Evolutionary conservation across 352 stramenopile species (phyloP), one percentile per base, ranked within the genome.

Genomic region (Phytophthora citrophthora): DNA sequence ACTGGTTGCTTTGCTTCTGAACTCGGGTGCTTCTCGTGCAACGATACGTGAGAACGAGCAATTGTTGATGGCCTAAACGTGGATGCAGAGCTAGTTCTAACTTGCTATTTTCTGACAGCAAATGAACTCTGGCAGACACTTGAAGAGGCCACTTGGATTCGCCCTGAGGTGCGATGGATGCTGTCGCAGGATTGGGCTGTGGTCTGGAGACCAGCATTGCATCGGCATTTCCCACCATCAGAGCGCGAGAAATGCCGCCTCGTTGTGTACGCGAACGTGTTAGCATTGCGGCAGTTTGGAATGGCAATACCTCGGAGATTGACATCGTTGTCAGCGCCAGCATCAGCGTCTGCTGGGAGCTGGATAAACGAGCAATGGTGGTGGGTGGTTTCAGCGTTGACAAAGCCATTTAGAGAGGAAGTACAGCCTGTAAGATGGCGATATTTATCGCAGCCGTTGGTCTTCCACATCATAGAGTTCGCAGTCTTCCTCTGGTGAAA

Each of bases 231-330:
- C 61, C 74, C 84, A 23, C 29, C 31, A 0, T 52, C 58, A 44
- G 76, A 94, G 47, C 84, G 75, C 11, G 58, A 86, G 31, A 90
- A 92, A 43, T 87, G 76, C 39, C 74, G 74, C 3, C 71, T 92
- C 10, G 45, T 94, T 8, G 43, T 91, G 26, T 65, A 73, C 11
- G 79, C 76, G 18, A 91, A 91, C 59, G 46, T 60, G n/a, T 61
- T 78, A 23, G 73, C 65, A 45, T 45, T 70, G 23, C 72, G 68
- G 3, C 61, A 29, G 8, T 20, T 47, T 10, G 41, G 36, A 13
- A 29, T 7, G 43, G 12, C 13, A 44, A 11, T 15, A 29, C 40
- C 15, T 43, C n/a, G 15, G 40, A 24, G 9, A 11, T 23, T 31
- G 11, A 13, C 51, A 56, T 51, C 48, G 13, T 48, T 23, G 18